phyloP scores from a whole-genome alignment of 805 yeast species.

The Metschnikowia drakensbergensis region DNA sequence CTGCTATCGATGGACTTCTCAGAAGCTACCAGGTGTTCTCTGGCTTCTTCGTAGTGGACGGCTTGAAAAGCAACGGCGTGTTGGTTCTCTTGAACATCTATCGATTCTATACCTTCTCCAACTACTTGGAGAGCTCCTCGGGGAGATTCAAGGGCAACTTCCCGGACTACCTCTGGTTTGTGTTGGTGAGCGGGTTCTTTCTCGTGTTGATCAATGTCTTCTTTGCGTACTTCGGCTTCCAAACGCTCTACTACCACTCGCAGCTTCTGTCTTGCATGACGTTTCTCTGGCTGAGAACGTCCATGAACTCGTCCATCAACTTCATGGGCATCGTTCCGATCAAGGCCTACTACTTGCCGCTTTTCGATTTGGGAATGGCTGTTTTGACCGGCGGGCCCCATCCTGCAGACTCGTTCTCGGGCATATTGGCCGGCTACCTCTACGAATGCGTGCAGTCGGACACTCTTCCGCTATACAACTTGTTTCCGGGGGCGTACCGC shows the following conservation, averaged over 20 bases:
- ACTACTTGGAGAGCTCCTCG: constrained; percentile 46
- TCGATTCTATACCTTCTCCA: constrained; percentile 54
- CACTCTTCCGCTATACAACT: constrained; percentile 42
- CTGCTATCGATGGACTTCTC: constrained; percentile 14
- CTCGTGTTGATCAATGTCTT: constrained; percentile 34
- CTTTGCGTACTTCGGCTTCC: constrained; percentile 10
- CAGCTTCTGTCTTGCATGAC: constrained; percentile 53
- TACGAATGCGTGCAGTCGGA: constrained; percentile 61
- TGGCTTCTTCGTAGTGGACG: constrained; percentile 45
- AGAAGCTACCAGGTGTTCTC: constrained; percentile 49
- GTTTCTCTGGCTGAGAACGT: constrained; percentile 58
- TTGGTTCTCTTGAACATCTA: constrained; percentile 46
- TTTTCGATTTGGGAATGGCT: constrained; percentile 31
- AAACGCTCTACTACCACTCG: constrained; percentile 25
- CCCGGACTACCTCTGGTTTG: constrained; percentile 57
- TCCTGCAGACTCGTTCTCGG: constrained; percentile 41
- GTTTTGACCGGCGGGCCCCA: constrained; percentile 42
- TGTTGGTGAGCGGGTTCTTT: constrained; percentile 45
- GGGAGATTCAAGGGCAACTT: constrained; percentile 46
- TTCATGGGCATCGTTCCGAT: constrained; percentile 51
- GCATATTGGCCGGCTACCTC: constrained; percentile 53
- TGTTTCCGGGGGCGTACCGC: constrained; percentile 30
- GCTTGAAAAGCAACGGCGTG: constrained; percentile 23
- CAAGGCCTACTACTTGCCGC: constrained; percentile 54
- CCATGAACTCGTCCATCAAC: constrained; percentile 49